Evolutionary conservation across 2,329 filamentous ascomycete species (phyloP).

Genomic region (Diaporthe ilicicola): DNA sequence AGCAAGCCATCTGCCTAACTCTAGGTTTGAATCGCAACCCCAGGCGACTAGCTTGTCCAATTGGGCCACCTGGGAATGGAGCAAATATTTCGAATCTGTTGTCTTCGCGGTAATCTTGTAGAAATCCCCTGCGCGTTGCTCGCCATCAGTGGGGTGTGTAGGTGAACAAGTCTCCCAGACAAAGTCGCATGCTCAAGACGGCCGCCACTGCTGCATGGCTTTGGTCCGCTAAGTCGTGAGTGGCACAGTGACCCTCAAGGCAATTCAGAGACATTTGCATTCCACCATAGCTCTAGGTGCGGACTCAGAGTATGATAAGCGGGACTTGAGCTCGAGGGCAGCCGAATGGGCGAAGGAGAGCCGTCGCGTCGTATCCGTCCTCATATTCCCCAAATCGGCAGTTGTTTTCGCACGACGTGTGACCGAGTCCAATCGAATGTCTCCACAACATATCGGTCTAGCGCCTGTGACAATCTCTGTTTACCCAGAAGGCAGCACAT

Average conservation of each 20-base stretch:
- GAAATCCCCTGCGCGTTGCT: neutral
- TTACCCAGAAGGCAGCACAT: neutral
- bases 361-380: neutral
- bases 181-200: neutral
- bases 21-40: no score
- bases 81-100: neutral
- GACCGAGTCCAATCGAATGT: neutral
- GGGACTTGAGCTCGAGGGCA: neutral
- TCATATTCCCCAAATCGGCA: neutral
- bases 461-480: neutral
- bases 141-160: neutral
- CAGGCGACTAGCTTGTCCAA: neutral
- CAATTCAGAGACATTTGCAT: neutral
- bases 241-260: neutral
- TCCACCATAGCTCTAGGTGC: neutral
- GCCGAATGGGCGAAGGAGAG: neutral
- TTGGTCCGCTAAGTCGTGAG: neutral
- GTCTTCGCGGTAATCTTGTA: neutral
- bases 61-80: neutral
- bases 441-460: neutral
- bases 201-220: neutral
- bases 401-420: neutral
- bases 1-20: no score
- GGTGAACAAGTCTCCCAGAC: neutral
- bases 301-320: neutral